Conservation (phyloP, 441 rosid species). For the Biscutella laevigata region DNA sequence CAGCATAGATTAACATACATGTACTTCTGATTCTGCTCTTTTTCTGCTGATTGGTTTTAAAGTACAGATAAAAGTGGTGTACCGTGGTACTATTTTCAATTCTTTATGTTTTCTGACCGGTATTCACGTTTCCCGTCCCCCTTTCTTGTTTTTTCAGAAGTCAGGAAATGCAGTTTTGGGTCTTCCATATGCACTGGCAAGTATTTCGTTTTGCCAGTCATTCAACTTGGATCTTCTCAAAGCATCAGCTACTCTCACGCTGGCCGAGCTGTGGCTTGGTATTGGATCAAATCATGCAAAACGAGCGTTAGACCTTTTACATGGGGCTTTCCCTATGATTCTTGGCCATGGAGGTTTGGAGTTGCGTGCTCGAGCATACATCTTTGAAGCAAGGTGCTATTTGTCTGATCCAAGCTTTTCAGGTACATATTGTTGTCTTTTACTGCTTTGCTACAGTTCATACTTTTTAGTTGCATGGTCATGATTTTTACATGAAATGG, state of each 20-base stretch:
- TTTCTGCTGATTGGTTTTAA: not conserved
- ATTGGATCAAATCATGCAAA: constrained; percentile 80
- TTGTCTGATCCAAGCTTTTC: constrained; percentile 72
- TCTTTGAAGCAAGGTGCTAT: constrained; percentile 84
- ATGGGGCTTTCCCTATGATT: constrained; percentile 73
- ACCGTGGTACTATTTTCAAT: not conserved
- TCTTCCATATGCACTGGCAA: constrained; percentile 86
- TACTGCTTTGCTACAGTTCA: not conserved
- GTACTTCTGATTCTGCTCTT: not conserved
- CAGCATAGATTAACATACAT: not conserved
- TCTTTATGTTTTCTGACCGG: not conserved
- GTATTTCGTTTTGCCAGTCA: constrained; percentile 92
- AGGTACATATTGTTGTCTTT: constrained; percentile 37
- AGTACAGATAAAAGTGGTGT: not conserved
- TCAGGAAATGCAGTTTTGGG: constrained; percentile 94
- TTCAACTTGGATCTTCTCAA: constrained; percentile 94
- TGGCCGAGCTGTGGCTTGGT: constrained; percentile 90
- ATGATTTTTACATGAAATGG: not conserved
- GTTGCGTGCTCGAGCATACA: constrained; percentile 80
- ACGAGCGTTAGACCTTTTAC: constrained; percentile 62
- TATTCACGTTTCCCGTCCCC: not conserved
- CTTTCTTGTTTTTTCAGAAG: constrained; percentile 44
- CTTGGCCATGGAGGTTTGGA: constrained; percentile 97
- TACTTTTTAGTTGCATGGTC: not conserved
- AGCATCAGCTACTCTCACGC: constrained; percentile 84